phyloP scores from a whole-genome alignment of 176 grass and related monocot species.

The Aegilops sharonensis region DNA sequence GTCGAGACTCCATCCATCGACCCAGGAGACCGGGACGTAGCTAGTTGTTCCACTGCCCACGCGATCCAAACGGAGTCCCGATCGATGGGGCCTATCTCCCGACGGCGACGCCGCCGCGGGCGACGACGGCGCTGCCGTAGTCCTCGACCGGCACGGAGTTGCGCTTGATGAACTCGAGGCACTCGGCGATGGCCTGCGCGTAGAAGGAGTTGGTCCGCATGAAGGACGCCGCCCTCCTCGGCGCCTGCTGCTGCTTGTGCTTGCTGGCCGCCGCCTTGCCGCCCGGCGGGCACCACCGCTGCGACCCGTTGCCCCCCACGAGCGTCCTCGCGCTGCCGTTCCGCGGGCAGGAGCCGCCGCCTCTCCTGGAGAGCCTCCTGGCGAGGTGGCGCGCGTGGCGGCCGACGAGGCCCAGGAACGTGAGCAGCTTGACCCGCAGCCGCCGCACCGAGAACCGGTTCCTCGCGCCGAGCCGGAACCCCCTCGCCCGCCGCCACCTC shows the following conservation, averaged over 20 bases:
- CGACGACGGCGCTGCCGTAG: constrained; percentile 27
- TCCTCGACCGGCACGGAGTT: constrained; percentile 61
- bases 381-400: constrained; percentile 41
- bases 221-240: constrained; percentile 25
- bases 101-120: background rate
- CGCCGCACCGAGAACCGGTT: constrained; percentile 58
- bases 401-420: constrained; percentile 48
- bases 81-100: background rate
- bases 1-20: background rate
- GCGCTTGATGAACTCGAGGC: constrained; percentile 87
- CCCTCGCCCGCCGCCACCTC: constrained; percentile 34
- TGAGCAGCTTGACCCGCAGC: constrained; percentile 42
- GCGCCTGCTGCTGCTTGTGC: constrained; percentile 1
- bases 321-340: constrained; percentile 42
- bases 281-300: no score
- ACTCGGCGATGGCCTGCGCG: constrained; percentile 80
- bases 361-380: background rate
- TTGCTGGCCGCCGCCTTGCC: background rate
- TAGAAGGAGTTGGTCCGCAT: constrained; percentile 75
- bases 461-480: constrained; percentile 56
- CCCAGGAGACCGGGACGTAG: background rate
- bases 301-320: background rate
- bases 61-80: background rate
- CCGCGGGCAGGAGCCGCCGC: background rate
- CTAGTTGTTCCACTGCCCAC: no score